Percentiles rank a stretch among this genome's conserved stretches.
Evolutionary conservation across 768 basidiomycete species (phyloP).

Genomic region (Hygrophorus russula): DNA sequence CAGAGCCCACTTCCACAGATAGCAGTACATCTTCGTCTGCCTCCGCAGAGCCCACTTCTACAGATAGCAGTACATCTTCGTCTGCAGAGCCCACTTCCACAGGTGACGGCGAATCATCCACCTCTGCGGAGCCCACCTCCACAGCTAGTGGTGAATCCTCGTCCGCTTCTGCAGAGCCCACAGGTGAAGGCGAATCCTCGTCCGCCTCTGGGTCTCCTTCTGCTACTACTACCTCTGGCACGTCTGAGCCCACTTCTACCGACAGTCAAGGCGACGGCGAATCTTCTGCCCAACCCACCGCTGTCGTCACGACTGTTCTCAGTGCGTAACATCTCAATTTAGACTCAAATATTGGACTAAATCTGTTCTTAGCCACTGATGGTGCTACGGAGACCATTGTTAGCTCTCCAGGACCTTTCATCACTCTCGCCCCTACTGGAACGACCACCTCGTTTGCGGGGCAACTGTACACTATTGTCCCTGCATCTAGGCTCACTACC

Average conservation of each 20-base stretch:
- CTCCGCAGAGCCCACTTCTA: neutral
- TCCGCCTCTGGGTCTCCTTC: neutral
- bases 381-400: conserved; percentile 8
- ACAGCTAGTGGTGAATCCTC: neutral
- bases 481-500: neutral
- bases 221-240: neutral
- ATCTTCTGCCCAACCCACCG: neutral
- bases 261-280: neutral
- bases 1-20: neutral
- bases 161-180: neutral
- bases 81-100: conserved; percentile 1
- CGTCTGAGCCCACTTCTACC: neutral
- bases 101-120: neutral
- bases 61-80: too few relatives aligned
- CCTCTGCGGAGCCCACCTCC: neutral
- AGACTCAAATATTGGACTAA: neutral
- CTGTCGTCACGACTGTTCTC: neutral
- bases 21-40: neutral
- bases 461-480: conserved; percentile 6
- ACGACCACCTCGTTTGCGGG: conserved; percentile 4
- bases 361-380: neutral
- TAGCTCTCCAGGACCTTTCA: conserved; percentile 7
- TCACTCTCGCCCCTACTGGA: conserved; percentile 9
- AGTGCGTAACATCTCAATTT: conserved; percentile 2
- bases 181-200: too few relatives aligned